Evolutionary conservation across 805 yeast genomes (phyloP).

Genomic region (Candida nonsorbophila): DNA sequence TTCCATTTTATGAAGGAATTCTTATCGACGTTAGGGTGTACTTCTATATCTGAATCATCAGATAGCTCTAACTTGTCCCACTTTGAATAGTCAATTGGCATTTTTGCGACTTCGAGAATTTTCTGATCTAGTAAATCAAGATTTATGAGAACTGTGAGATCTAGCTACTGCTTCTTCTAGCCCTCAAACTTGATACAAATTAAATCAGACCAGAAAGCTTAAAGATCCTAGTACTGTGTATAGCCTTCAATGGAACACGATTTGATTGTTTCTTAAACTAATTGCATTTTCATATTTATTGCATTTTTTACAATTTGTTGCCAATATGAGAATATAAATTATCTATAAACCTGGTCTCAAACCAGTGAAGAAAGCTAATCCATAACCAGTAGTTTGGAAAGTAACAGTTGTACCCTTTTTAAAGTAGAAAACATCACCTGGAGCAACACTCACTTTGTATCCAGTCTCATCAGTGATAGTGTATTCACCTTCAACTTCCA

Average conservation of each 20-base stretch:
- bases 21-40: slow-evolving; percentile 97
- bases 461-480: slow-evolving; percentile 62
- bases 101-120: slow-evolving; percentile 17
- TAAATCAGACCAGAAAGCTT: too few relatives aligned
- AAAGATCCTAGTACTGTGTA: too few relatives aligned
- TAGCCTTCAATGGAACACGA: too few relatives aligned
- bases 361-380: slow-evolving; percentile 58
- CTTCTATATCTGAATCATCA: slow-evolving; percentile 95
- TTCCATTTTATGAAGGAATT: slow-evolving; percentile 90
- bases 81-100: slow-evolving; percentile 92
- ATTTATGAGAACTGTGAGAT: slow-evolving; percentile 1
- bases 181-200: too few relatives aligned
- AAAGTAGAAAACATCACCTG: slow-evolving; percentile 67
- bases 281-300: background rate
- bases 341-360: slow-evolving; percentile 39
- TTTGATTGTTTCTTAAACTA: too few relatives aligned
- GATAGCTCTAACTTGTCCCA: slow-evolving; percentile 97
- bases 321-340: too few relatives aligned
- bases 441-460: slow-evolving; percentile 46
- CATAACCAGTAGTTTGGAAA: slow-evolving; percentile 57
- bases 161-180: too few relatives aligned
- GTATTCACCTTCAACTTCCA: slow-evolving; percentile 65
- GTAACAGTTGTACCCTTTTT: slow-evolving; percentile 63
- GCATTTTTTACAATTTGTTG: too few relatives aligned
- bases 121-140: too few relatives aligned